Evolutionary conservation across 2,329 filamentous ascomycete genomes (phyloP).

Genomic region (Sporothrix humicola): DNA sequence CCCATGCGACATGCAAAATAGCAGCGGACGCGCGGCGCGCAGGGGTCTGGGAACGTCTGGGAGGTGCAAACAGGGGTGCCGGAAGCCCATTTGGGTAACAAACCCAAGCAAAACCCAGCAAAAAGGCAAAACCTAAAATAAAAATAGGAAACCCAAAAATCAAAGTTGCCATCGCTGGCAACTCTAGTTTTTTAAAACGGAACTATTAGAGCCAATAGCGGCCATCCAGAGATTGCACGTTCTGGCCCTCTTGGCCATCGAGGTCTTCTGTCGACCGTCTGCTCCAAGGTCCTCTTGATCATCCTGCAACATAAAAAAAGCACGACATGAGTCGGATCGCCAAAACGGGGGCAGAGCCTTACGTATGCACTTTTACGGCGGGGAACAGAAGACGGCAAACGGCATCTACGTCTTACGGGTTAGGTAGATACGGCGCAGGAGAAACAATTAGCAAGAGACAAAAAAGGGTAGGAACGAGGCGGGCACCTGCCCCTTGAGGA

Average conservation of each 20-base stretch:
- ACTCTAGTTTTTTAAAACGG: conserved; percentile 1
- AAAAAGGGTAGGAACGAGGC: background rate
- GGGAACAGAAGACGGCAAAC: background rate
- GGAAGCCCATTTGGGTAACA: background rate
- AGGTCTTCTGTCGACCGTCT: background rate
- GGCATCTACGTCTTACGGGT: background rate
- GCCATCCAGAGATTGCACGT: conserved; percentile 21
- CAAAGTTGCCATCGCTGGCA: background rate
- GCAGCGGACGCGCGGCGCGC: conserved; percentile 23
- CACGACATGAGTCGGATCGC: background rate
- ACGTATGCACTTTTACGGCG: background rate
- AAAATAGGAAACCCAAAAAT: background rate
- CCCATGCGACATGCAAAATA: conserved; percentile 4
- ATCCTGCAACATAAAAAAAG: background rate
- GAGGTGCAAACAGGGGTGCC: background rate
- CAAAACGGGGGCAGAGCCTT: conserved; percentile 6
- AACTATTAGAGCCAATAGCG: conserved; percentile 28
- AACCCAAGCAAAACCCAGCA: background rate
- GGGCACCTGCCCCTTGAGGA: background rate
- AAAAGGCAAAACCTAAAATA: conserved; percentile 15
- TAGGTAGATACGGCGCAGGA: background rate
- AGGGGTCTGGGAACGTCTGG: background rate
- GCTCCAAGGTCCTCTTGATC: background rate
- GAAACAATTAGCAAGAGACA: background rate
- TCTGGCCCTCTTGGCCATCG: background rate